These are phyloP conservation scores for Mycogone perniciosa DNA, from an alignment of 2,329 filamentous ascomycete species.

Conservation along the genomic window DNA sequence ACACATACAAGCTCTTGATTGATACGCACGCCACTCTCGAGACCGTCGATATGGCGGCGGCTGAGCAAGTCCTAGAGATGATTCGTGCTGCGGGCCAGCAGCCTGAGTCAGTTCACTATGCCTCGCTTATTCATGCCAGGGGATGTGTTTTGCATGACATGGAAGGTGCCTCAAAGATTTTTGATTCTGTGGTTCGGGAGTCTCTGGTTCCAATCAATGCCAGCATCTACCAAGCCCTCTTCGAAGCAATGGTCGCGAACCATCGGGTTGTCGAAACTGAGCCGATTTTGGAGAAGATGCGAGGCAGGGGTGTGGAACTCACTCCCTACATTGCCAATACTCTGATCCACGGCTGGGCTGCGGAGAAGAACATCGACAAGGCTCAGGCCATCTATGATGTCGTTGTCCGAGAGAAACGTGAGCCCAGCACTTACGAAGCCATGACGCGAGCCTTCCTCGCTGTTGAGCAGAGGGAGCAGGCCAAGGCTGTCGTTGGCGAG, in stretches of 20 bases:
- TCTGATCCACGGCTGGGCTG: conserved; percentile 92
- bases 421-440: conserved; percentile 97
- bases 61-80: conserved; percentile 72
- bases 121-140: conserved; percentile 89
- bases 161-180: conserved; percentile 71
- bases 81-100: conserved; percentile 68
- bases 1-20: conserved; percentile 96
- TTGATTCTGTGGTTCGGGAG: conserved; percentile 71
- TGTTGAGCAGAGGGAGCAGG: conserved; percentile 69
- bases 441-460: conserved; percentile 93
- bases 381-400: conserved; percentile 72
- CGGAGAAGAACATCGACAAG: conserved; percentile 72
- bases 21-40: conserved; percentile 93
- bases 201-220: conserved; percentile 64
- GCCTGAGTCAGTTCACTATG: conserved; percentile 91
- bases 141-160: conserved; percentile 93
- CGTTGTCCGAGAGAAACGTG: conserved; percentile 72
- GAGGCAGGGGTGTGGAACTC: conserved; percentile 65
- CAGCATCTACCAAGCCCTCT: conserved; percentile 92
- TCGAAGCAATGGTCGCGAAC: conserved; percentile 95
- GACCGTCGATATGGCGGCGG: conserved; percentile 79
- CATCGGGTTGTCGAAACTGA: conserved; percentile 74
- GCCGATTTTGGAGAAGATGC: conserved; percentile 70
- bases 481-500: conserved; percentile 76
- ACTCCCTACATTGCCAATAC: conserved; percentile 98